Conservation (phyloP, 2,329 filamentous ascomycete genomes). For the Uncinocarpus reesii region DNA sequence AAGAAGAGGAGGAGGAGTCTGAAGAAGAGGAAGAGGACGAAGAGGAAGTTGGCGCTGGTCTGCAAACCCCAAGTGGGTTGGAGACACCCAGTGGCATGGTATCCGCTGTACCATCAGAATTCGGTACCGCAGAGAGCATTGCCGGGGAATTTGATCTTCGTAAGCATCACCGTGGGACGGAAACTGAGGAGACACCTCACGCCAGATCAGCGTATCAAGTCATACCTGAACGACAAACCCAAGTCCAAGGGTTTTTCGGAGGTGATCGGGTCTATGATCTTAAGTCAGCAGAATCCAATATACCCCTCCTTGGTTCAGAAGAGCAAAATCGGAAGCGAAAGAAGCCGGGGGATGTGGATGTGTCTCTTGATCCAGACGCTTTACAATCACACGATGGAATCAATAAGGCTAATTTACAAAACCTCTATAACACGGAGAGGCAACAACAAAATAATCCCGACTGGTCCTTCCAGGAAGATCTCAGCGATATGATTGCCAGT, state of each 20-base stretch:
- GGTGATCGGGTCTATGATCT: constrained; percentile 91
- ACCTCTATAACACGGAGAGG: constrained; percentile 64
- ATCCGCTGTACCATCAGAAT: constrained; percentile 72
- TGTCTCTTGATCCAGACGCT: constrained; percentile 78
- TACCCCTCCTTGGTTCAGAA: constrained; percentile 70
- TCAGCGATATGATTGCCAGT: constrained; percentile 91
- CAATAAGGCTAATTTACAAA: constrained; percentile 71
- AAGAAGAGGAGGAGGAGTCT: constrained; percentile 60
- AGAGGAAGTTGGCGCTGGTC: constrained; percentile 52
- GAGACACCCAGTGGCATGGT: constrained; percentile 73
- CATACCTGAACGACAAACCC: constrained; percentile 75
- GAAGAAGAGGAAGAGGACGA: constrained; percentile 58
- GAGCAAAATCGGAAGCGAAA: constrained; percentile 74
- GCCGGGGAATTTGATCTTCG: constrained; percentile 83
- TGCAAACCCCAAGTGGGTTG: constrained; percentile 64
- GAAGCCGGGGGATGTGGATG: constrained; percentile 91
- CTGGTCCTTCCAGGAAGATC: constrained; percentile 75
- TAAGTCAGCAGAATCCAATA: constrained; percentile 46
- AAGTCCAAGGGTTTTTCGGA: constrained; percentile 88
- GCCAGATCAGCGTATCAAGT: constrained; percentile 80
- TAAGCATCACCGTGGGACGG: constrained; percentile 72
- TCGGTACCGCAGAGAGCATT: constrained; percentile 62
- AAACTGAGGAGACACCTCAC: constrained; percentile 68
- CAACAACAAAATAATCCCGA: constrained; percentile 56
- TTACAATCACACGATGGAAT: constrained; percentile 65